Conservation (phyloP, 148 eudicot species). For the Fagopyrum tataricum region DNA sequence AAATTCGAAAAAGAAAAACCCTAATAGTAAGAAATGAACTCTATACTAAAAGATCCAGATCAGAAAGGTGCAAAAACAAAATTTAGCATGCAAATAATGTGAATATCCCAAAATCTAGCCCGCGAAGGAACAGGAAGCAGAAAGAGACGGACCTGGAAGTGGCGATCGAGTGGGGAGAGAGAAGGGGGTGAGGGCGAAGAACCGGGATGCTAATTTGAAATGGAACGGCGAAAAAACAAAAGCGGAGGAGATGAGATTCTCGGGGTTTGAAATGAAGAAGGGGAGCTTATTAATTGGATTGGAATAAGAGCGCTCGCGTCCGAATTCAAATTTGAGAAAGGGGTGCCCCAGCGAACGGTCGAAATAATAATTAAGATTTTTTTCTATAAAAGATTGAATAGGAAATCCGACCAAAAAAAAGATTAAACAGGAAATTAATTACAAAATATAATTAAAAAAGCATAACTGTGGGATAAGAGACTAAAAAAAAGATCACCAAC, state of each 20-base stretch:
- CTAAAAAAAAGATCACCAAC: too few relatives aligned
- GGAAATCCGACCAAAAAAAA: too few relatives aligned
- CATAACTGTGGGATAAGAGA: too few relatives aligned
- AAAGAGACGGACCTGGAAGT: background rate
- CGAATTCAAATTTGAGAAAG: slow-evolving; percentile 13
- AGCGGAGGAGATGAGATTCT: background rate
- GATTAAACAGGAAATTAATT: background rate
- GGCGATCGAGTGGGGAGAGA: background rate
- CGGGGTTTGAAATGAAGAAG: slow-evolving; percentile 9
- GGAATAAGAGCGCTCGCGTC: slow-evolving; percentile 12
- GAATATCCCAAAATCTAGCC: background rate
- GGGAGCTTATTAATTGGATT: slow-evolving; percentile 9
- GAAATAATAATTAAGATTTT: background rate
- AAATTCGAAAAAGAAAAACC: background rate
- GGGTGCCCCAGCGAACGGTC: slow-evolving; percentile 1
- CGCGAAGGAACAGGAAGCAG: background rate
- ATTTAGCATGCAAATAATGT: background rate
- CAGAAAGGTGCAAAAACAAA: background rate
- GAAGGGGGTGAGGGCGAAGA: background rate
- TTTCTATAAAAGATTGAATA: background rate
- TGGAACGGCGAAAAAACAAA: slow-evolving; percentile 6
- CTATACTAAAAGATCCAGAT: background rate
- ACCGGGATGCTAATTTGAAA: background rate
- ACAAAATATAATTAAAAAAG: too few relatives aligned
- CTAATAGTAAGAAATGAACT: background rate